Percentiles rank a stretch among this genome's conserved stretches.
Conservation (phyloP, 192 early-diverging fungal species). For the Umbelopsis ramanniana region DNA sequence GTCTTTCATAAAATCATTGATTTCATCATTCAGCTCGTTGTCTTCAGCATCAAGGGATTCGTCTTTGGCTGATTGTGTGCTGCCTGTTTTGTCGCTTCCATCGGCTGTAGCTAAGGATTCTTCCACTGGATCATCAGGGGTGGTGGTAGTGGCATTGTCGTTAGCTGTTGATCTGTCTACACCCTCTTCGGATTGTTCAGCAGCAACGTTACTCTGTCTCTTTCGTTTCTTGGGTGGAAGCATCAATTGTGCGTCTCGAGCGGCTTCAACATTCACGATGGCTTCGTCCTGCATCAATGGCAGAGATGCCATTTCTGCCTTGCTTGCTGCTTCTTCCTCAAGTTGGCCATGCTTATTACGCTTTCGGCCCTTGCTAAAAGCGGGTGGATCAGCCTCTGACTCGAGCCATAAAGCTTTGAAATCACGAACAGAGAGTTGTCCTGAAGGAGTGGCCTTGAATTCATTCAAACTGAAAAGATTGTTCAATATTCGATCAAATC, state of each 20-base stretch:
- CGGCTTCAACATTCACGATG: background rate
- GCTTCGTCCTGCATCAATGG: background rate
- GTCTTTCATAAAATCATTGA: conserved; percentile 1
- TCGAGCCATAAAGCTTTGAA: conserved; percentile 89
- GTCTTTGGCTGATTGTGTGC: background rate
- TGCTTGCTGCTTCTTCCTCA: conserved; percentile 31
- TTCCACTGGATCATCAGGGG: background rate
- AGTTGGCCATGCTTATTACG: conserved; percentile 22
- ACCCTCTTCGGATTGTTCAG: background rate
- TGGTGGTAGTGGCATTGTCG: background rate
- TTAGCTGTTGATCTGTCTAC: background rate
- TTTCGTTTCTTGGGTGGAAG: conserved; percentile 14
- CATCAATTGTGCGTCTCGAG: background rate
- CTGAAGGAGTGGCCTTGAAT: conserved; percentile 80
- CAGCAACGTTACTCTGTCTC: background rate
- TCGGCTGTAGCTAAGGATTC: background rate
- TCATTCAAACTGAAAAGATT: conserved; percentile 66
- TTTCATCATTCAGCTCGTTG: background rate
- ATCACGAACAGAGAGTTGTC: conserved; percentile 73
- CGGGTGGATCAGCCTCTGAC: conserved; percentile 80
- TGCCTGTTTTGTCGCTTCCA: background rate
- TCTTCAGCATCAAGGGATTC: background rate
- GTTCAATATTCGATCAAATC: background rate
- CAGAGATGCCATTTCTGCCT: background rate
- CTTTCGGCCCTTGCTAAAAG: conserved; percentile 60